phyloP scores from a whole-genome alignment of 768 basidiomycete genomes.

The Mycena indigotica region DNA sequence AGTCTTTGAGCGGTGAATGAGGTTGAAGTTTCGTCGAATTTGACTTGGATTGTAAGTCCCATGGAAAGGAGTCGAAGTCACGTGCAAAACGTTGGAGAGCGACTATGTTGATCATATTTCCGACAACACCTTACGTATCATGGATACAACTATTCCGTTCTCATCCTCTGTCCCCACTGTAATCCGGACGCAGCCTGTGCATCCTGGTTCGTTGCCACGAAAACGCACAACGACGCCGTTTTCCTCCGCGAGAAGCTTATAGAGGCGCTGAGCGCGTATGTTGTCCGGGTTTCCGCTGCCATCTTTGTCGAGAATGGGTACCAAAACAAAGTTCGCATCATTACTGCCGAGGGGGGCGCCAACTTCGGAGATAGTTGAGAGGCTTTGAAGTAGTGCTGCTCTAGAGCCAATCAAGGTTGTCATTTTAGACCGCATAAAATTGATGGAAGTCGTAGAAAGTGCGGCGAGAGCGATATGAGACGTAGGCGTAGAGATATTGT shows the following conservation, averaged over 20 bases:
- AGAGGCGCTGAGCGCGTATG: constrained; percentile 61
- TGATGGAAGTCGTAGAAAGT: constrained; percentile 66
- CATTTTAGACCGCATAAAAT: constrained; percentile 69
- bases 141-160: constrained; percentile 59
- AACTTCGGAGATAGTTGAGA: constrained; percentile 41
- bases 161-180: constrained; percentile 88
- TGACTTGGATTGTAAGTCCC: neutral
- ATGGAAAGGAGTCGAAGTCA: too few species aligned
- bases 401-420: constrained; percentile 56
- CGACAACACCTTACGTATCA: constrained; percentile 48
- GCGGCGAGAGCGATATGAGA: constrained; percentile 81
- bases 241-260: constrained; percentile 82
- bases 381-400: constrained; percentile 33
- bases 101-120: too few species aligned
- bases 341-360: constrained; percentile 76
- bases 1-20: neutral
- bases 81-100: too few species aligned
- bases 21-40: neutral
- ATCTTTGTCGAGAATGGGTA: constrained; percentile 65
- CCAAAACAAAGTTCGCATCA: constrained; percentile 88
- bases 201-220: constrained; percentile 84
- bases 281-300: constrained; percentile 58
- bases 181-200: constrained; percentile 83
- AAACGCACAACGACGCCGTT: constrained; percentile 89
- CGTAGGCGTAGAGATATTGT: constrained; percentile 92